phyloP scores from a whole-genome alignment of 306 rosid genomes.

The Ceratonia siliqua region DNA sequence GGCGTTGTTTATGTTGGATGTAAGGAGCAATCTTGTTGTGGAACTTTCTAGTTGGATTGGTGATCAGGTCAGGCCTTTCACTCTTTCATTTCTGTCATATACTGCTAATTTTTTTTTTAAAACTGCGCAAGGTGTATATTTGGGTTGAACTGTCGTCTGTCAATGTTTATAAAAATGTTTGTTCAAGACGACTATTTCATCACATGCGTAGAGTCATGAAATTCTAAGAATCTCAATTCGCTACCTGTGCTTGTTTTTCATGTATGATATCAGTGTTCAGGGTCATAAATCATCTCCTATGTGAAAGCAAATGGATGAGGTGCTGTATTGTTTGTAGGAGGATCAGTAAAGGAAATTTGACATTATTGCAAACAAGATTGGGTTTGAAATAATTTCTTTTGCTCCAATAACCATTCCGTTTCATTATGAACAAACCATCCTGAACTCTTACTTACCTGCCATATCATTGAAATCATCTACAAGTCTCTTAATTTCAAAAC shows the following conservation, averaged over 20 bases:
- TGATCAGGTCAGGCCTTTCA: slow-evolving; percentile 33
- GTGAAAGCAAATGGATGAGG: neutral
- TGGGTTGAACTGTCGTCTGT: neutral
- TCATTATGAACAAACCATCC: neutral
- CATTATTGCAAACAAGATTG: neutral
- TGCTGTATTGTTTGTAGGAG: neutral
- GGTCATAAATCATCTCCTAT: neutral
- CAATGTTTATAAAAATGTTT: neutral
- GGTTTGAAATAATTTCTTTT: slow-evolving; percentile 6
- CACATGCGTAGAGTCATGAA: neutral
- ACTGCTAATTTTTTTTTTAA: neutral
- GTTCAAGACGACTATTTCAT: neutral
- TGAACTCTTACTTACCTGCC: neutral
- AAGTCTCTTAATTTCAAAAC: neutral
- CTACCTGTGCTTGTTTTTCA: neutral
- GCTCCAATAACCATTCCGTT: neutral
- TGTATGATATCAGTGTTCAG: neutral
- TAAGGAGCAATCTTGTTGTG: slow-evolving; percentile 29
- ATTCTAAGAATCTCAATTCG: neutral
- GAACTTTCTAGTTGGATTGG: slow-evolving; percentile 29
- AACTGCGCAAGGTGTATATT: neutral
- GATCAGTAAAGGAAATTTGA: neutral
- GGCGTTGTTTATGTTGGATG: slow-evolving; percentile 20
- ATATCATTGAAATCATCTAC: neutral
- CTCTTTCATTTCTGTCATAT: neutral